Conservation (phyloP, 768 basidiomycete species). For the Hericium rajendrae region DNA sequence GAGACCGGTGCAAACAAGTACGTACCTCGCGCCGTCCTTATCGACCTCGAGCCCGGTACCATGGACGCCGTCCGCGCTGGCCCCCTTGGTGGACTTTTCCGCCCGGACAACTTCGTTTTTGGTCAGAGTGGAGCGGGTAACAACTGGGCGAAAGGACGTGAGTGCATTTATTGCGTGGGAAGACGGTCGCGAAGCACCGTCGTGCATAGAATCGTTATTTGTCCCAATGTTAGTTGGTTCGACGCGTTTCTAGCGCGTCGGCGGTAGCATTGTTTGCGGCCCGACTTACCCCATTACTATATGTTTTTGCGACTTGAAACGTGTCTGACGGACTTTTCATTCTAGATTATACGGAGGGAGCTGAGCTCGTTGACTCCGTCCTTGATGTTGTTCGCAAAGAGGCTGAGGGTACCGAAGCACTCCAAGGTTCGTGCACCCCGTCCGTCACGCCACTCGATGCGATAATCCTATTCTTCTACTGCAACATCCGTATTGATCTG, state of each 20-base stretch:
- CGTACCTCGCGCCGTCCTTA: constrained; percentile 94
- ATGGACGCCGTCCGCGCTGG: constrained; percentile 91
- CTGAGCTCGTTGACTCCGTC: constrained; percentile 96
- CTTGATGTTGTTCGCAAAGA: constrained; percentile 98
- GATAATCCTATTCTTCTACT: constrained; percentile 5
- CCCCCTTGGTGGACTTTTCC: constrained; percentile 86
- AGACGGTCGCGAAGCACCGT: neutral
- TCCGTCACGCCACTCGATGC: neutral
- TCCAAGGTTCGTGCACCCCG: constrained; percentile 66
- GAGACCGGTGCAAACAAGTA: constrained; percentile 94
- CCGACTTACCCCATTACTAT: constrained; percentile 7
- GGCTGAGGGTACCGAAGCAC: constrained; percentile 94
- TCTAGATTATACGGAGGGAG: constrained; percentile 85
- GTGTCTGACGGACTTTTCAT: constrained; percentile 8
- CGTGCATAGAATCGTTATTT: neutral
- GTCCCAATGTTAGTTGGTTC: too few relatives aligned
- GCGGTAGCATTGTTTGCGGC: too few relatives aligned
- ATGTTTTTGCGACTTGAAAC: constrained; percentile 9
- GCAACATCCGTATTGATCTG: neutral
- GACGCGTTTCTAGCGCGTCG: too few relatives aligned
- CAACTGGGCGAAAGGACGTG: constrained; percentile 99
- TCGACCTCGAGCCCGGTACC: constrained; percentile 96
- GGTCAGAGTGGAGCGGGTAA: constrained; percentile 98
- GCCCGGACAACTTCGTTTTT: constrained; percentile 97
- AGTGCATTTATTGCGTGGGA: constrained; percentile 28